Evolutionary conservation across 305 asterid genomes (phyloP), one percentile per base, ranked within the genome.

Genomic region (Ilex paraguariensis): DNA sequence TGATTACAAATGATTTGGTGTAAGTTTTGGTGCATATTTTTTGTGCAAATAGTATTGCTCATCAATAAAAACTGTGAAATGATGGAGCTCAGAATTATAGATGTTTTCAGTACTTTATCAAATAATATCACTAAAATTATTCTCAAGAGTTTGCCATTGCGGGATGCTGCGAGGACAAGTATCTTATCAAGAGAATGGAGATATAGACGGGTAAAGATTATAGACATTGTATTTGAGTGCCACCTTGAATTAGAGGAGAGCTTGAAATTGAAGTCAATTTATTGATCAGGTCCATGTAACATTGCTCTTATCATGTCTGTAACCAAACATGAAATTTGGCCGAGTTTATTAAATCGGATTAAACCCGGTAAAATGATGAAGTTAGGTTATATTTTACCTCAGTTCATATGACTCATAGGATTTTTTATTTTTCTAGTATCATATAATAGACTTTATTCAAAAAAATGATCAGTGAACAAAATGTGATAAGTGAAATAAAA

Each of bases 111-210:
- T 44, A 64, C 30, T 56, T 44, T 64, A 5, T 56, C 49, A 0
- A 3, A 31, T 28, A 56, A 48, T 45, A 53, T 56, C 4, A 10
- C 44, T 0, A 56, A 56, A 9, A 49, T 0, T 1, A 56, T 64
- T 36, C 44, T 64, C 14, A 44, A 60, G 15, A 45, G 69, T 13
- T 64, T 64, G 57, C 69, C 62, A 10, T 64, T 50, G 57, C 58
- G 50, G 45, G 69, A 64, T 56, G 62, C 30, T 28, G 62, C 45
- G 56, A 64, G 59, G 69, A 56, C 69, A 13, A 64, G 69, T 45
- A 45, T 64, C 32, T 64, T 64, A 54, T 64, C 62, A 9, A 64
- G 50, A 46, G 57, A 36, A 36, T 36, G 42, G 4, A 36, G 42
- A 36, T 36, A 36, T 36, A 36, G 9, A 36, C 1, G 42, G 40